A percentile compares a stretch with the other conserved stretches of the same genome.
Conservation (phyloP, 352 stramenopile genomes). For the Phytophthora tentaculata region DNA sequence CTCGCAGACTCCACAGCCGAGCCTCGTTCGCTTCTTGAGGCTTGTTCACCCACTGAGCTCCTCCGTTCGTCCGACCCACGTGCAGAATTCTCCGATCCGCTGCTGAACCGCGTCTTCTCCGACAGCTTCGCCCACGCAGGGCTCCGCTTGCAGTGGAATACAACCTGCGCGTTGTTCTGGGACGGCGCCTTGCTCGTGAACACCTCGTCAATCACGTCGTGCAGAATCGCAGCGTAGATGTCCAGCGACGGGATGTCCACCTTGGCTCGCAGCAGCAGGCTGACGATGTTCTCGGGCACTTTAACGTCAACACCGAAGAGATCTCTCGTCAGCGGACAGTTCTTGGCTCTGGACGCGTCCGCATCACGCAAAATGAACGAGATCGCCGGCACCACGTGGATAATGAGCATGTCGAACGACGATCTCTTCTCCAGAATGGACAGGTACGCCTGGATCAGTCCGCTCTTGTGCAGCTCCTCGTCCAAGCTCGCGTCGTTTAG, state of each 20-base stretch:
- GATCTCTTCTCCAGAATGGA: slow-evolving; percentile 65
- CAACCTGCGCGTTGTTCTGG: slow-evolving; percentile 73
- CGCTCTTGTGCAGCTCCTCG: slow-evolving; percentile 63
- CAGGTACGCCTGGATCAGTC: slow-evolving; percentile 75
- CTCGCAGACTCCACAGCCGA: slow-evolving; percentile 14
- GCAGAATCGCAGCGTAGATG: slow-evolving; percentile 78
- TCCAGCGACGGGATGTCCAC: slow-evolving; percentile 67
- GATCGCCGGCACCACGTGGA: slow-evolving; percentile 81
- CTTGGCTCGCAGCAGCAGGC: slow-evolving; percentile 65
- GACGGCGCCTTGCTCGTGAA: slow-evolving; percentile 64
- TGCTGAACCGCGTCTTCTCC: slow-evolving; percentile 49
- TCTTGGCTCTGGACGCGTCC: slow-evolving; percentile 62
- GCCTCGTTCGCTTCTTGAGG: slow-evolving; percentile 20
- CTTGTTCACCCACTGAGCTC: slow-evolving; percentile 38
- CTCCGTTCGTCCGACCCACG: slow-evolving; percentile 44
- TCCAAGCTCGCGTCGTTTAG: slow-evolving; percentile 72
- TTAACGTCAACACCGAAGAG: slow-evolving; percentile 66
- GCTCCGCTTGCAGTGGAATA: slow-evolving; percentile 75
- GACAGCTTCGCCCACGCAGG: slow-evolving; percentile 67
- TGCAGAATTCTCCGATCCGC: slow-evolving; percentile 41
- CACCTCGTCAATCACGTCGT: slow-evolving; percentile 81
- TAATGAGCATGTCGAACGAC: slow-evolving; percentile 88
- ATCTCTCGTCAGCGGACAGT: slow-evolving; percentile 78
- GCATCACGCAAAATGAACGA: slow-evolving; percentile 82
- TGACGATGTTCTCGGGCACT: slow-evolving; percentile 57